Evolutionary conservation across 73 alveolate genomes (phyloP).

Genomic region (Symbiodinium natans): DNA sequence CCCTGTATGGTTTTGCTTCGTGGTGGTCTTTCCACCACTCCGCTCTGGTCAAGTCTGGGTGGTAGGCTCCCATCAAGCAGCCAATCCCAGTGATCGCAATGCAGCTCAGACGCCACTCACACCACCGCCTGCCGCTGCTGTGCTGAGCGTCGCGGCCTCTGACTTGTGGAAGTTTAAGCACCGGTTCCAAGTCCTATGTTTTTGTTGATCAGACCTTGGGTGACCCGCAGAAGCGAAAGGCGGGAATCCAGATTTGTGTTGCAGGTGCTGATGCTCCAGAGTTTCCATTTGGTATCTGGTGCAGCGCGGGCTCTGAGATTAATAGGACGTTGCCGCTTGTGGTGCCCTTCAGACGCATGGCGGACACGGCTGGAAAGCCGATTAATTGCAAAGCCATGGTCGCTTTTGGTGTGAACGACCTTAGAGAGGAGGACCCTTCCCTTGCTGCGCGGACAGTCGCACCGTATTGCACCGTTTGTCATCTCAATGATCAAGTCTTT

Average conservation of each 20-base stretch:
- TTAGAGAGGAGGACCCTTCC: slow-evolving; percentile 59
- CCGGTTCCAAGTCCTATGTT: too few species aligned
- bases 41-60: too few species aligned
- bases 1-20: too few species aligned
- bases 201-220: not conserved
- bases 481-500: too few species aligned
- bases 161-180: too few species aligned
- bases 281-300: not conserved
- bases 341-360: slow-evolving; percentile 8
- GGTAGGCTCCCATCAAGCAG: too few species aligned
- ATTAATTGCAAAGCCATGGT: slow-evolving; percentile 97
- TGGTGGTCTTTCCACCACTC: too few species aligned
- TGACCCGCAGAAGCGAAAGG: not conserved
- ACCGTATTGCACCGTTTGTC: too few species aligned
- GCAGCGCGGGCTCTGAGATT: not conserved
- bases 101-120: slow-evolving; percentile 7
- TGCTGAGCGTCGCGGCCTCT: too few species aligned
- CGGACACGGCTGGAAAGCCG: slow-evolving; percentile 94
- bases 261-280: not conserved
- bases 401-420: slow-evolving; percentile 96
- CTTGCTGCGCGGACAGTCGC: too few species aligned
- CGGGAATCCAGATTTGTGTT: not conserved
- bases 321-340: not conserved
- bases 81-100: too few species aligned
- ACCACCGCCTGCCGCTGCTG: not conserved